A percentile compares a stretch with the other conserved stretches of the same genome.
These are phyloP conservation scores for Neltuma alba DNA, from an alignment of 306 rosid genomes.

Conservation along the genomic window DNA sequence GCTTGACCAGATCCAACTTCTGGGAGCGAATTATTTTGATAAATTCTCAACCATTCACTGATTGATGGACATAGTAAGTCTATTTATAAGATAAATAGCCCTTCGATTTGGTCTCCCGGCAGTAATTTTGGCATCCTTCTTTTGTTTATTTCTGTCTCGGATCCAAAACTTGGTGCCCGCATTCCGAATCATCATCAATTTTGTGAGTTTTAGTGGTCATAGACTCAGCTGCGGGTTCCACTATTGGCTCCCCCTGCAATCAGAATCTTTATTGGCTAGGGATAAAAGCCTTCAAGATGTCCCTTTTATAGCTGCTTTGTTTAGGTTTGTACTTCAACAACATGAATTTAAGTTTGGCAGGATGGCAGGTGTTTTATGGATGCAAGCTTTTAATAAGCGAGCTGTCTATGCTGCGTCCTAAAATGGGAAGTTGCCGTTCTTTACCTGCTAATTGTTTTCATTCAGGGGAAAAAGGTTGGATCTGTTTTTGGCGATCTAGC, in stretches of 20 bases:
- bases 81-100: neutral
- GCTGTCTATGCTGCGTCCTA: neutral
- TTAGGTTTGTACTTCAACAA: neutral
- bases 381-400: neutral
- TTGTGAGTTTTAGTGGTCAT: neutral
- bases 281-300: neutral
- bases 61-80: neutral
- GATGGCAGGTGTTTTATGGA: neutral
- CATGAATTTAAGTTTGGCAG: neutral
- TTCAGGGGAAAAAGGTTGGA: neutral
- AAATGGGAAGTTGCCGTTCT: neutral
- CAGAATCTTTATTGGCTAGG: neutral
- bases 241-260: neutral
- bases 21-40: neutral
- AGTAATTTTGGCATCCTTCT: neutral
- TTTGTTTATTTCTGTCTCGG: neutral
- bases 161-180: neutral
- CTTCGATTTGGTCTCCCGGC: neutral
- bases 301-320: neutral
- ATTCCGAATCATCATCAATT: neutral
- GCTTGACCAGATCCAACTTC: neutral
- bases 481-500: neutral
- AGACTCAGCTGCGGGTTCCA: neutral
- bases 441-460: neutral
- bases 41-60: neutral